Evolutionary conservation across 106 monocot genomes (phyloP), one percentile per base, ranked within the genome.

Genomic region (Platanthera guangdongensis): DNA sequence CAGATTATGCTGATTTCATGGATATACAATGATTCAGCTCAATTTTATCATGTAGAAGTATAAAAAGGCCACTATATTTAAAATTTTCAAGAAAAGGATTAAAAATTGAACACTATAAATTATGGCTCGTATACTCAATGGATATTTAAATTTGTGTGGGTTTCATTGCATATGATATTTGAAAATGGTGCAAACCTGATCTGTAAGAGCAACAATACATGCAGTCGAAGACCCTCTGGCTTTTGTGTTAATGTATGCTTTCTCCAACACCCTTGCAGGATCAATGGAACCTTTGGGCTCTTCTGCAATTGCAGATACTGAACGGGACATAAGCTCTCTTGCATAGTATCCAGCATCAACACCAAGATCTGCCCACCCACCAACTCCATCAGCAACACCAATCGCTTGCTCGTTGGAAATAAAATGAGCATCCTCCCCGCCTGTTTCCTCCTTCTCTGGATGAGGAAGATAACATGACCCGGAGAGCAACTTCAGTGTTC

Each of bases 361-460:
- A 77, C 97, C 97, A 81, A 91, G 81, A 16, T 94, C 93, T 79
- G 97, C 93, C 97, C 97, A 97, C 13, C 97, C 97, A 78, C 97
- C 97, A 79, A 97, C 97, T 78, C 97, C 97, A 85, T 94, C 97
- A 49, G 97, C 97, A 12, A 97, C 91, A 68, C 93, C 97, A 69
- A 97, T 90, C 9, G 89, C 91, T 47, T 89, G 93, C 73, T 91
- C 89, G 76, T 89, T 75, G 71, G 91, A 96, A 71, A 96, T 96
- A 75, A 97, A 97, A 82, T 93, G 93, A 68, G 90, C 93, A 91
- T 97, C 96, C 75, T 97, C 96, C 18, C 96, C 96, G 69, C 96
- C 93, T 63, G 93, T 93, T 81, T 87, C 91, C 71, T 93, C 95
- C 82, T 96, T 96, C 32, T 84, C 96, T 12, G 93, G 96, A 60